These are phyloP conservation scores for Jaltomata sinuosa DNA, from an alignment of 257 asterid species.

Conservation along the genomic window DNA sequence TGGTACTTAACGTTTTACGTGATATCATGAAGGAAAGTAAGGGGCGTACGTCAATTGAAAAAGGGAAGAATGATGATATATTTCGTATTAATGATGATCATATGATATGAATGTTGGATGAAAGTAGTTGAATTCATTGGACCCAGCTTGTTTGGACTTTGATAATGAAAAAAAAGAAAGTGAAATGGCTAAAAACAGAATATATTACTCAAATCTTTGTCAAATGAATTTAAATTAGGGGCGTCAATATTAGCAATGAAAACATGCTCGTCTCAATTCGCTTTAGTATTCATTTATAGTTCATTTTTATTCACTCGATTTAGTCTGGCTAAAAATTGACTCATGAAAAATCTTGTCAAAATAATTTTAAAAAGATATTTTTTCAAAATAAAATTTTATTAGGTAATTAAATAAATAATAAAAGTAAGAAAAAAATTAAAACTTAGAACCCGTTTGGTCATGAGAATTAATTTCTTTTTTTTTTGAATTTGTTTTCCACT, in stretches of 20 bases:
- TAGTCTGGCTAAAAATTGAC: too few relatives aligned
- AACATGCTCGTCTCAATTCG: too few relatives aligned
- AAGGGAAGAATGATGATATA: background rate
- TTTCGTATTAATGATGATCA: background rate
- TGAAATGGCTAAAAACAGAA: background rate
- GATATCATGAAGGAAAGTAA: background rate
- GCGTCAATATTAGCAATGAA: too few relatives aligned
- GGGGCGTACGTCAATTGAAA: background rate
- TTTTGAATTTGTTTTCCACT: too few relatives aligned
- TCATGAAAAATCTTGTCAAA: too few relatives aligned
- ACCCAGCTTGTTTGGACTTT: background rate
- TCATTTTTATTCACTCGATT: too few relatives aligned
- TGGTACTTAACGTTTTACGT: background rate
- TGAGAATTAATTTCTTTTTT: too few relatives aligned
- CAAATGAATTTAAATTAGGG: background rate
- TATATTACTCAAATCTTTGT: background rate
- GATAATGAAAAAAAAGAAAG: background rate
- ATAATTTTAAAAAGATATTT: too few relatives aligned
- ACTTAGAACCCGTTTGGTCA: too few relatives aligned
- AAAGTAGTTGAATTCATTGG: background rate
- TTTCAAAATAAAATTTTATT: too few relatives aligned
- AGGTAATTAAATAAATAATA: too few relatives aligned
- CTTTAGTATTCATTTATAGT: background rate
- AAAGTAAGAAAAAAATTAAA: too few relatives aligned
- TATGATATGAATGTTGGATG: background rate